Evolutionary conservation across 148 eudicot genomes (phyloP).

Genomic region (Silene conica): DNA sequence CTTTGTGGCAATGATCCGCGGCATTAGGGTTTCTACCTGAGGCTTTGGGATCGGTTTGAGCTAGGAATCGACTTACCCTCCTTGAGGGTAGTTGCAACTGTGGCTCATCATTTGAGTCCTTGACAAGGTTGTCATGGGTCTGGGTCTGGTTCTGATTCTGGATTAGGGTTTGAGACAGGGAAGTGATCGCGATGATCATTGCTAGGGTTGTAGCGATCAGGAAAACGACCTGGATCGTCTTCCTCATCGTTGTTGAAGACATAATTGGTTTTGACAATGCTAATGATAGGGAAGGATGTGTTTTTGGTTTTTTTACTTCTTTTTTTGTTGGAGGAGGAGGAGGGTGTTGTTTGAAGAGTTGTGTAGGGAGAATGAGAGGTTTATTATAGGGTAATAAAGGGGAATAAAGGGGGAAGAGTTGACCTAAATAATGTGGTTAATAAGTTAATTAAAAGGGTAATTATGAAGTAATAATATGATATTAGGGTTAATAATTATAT

Average conservation of each 20-base stretch:
- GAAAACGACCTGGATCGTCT: slow-evolving; percentile 21
- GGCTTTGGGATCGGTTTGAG: slow-evolving; percentile 4
- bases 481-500: too few species aligned
- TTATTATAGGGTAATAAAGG: not conserved
- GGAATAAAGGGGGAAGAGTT: not conserved
- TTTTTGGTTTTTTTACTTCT: too few species aligned
- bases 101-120: not conserved
- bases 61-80: slow-evolving; percentile 49
- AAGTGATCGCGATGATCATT: slow-evolving; percentile 16
- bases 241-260: not conserved
- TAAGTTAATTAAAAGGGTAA: not conserved
- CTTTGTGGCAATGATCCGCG: slow-evolving; percentile 52
- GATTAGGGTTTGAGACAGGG: not conserved
- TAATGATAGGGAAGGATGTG: not conserved
- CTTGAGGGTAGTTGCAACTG: slow-evolving; percentile 9
- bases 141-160: too few species aligned
- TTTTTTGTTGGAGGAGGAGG: not conserved
- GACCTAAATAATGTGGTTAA: not conserved
- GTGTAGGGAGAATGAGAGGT: not conserved
- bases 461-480: not conserved
- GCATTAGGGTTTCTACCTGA: slow-evolving; percentile 36
- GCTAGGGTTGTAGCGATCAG: slow-evolving; percentile 28
- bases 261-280: not conserved
- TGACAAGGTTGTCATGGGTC: not conserved
- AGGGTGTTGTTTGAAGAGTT: not conserved